These are phyloP conservation scores for Calocybe gangraenosa DNA, from an alignment of 768 basidiomycete genomes.

Conservation along the genomic window DNA sequence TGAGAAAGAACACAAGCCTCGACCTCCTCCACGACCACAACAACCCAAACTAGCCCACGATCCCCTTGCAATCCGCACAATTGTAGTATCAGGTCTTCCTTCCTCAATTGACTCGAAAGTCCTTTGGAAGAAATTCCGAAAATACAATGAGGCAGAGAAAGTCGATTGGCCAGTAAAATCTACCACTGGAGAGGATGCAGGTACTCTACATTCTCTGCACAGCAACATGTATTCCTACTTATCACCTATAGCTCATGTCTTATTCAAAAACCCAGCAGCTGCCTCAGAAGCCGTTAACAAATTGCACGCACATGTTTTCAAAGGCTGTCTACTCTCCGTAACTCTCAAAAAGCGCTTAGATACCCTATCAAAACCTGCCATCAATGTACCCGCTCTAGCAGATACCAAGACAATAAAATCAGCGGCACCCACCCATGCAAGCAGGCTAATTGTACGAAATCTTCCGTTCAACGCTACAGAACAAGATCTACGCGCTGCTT, in stretches of 20 bases:
- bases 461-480: conserved; percentile 80
- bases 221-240: neutral
- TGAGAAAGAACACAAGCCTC: conserved; percentile 37
- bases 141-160: conserved; percentile 71
- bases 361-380: conserved; percentile 46
- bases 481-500: conserved; percentile 79
- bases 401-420: conserved; percentile 16
- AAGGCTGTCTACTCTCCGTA: conserved; percentile 81
- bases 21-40: conserved; percentile 28
- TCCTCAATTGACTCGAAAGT: conserved; percentile 54
- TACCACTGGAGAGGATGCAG: conserved; percentile 42
- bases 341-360: conserved; percentile 85
- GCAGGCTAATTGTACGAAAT: conserved; percentile 88
- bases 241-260: conserved; percentile 51
- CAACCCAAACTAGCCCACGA: conserved; percentile 45
- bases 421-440: conserved; percentile 60
- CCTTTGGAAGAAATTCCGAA: conserved; percentile 86
- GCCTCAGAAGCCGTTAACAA: conserved; percentile 73
- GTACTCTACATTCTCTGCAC: conserved; percentile 25
- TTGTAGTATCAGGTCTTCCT: conserved; percentile 74
- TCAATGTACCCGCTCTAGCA: conserved; percentile 22
- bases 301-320: conserved; percentile 91
- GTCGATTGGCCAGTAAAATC: conserved; percentile 64
- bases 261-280: conserved; percentile 64
- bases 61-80: conserved; percentile 79